Conservation (phyloP, 1,139 yeast genomes). For the Pichia sp. region DNA sequence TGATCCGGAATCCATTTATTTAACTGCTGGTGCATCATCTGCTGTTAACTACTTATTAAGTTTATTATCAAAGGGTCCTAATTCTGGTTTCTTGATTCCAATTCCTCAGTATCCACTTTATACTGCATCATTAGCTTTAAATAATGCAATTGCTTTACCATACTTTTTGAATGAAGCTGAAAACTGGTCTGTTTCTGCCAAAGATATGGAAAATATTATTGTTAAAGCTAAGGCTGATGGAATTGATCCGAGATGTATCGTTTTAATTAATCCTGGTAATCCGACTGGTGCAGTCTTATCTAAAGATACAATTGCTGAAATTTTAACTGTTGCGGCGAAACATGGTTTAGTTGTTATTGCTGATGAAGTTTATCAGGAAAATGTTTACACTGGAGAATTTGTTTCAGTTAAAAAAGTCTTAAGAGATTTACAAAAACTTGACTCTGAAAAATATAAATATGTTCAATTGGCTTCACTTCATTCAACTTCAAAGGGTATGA, state of each 20-base stretch:
- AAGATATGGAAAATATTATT: constrained; percentile 54
- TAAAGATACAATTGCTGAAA: constrained; percentile 57
- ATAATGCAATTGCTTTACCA: constrained; percentile 77
- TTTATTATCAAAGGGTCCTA: constrained; percentile 56
- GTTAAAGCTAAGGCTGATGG: constrained; percentile 47
- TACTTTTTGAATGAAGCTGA: constrained; percentile 75
- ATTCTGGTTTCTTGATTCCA: constrained; percentile 85
- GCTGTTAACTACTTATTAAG: constrained; percentile 77
- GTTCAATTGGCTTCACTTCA: constrained; percentile 91
- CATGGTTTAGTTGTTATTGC: constrained; percentile 83
- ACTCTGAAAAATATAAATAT: constrained; percentile 49
- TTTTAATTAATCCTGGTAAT: constrained; percentile 94
- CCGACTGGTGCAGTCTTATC: constrained; percentile 88
- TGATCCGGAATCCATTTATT: constrained; percentile 63
- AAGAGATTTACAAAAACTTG: constrained; percentile 48
- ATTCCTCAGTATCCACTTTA: constrained; percentile 97
- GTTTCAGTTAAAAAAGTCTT: constrained; percentile 65
- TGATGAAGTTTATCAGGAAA: constrained; percentile 97
- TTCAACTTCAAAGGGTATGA: constrained; percentile 92
- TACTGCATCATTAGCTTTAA: constrained; percentile 83
- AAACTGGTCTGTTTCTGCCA: constrained; percentile 78
- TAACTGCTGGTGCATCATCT: constrained; percentile 90
- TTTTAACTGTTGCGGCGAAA: constrained; percentile 74
- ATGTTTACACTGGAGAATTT: constrained; percentile 63
- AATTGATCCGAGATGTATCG: constrained; percentile 68